A percentile compares a stretch with the other conserved stretches of the same genome.
Conservation (phyloP, 257 asterid species). For the Nemophila menziesii region DNA sequence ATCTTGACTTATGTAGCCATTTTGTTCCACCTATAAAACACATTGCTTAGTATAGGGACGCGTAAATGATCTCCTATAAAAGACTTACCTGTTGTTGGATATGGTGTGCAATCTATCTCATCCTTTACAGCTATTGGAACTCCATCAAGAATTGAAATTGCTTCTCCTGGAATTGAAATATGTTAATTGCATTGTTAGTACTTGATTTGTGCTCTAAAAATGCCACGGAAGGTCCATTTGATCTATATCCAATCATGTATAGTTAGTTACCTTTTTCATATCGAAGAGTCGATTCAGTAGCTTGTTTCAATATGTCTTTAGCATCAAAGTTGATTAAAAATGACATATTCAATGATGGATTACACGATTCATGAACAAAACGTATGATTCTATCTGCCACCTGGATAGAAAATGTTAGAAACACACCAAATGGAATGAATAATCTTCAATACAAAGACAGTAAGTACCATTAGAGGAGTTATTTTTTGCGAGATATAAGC, state of each 20-base stretch:
- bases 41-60: conserved; percentile 2
- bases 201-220: not conserved
- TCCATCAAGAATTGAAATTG: conserved; percentile 73
- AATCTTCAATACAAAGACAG: not conserved
- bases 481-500: conserved; percentile 41
- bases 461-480: conserved; percentile 51
- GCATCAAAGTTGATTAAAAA: conserved; percentile 44
- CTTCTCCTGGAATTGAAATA: conserved; percentile 37
- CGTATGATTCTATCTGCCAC: conserved; percentile 49
- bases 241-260: no score
- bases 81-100: conserved; percentile 73
- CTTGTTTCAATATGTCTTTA: conserved; percentile 60
- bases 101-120: conserved; percentile 83
- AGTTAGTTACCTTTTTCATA: conserved; percentile 47
- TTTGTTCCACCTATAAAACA: conserved; percentile 63
- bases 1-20: conserved; percentile 70
- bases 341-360: conserved; percentile 43
- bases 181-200: not conserved
- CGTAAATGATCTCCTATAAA: not conserved
- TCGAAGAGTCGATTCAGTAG: conserved; percentile 57
- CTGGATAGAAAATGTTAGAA: conserved; percentile 16
- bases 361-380: conserved; percentile 39
- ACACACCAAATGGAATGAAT: not conserved
- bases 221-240: not conserved
- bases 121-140: conserved; percentile 74